Percentiles rank a stretch among this genome's conserved stretches.
These are phyloP conservation scores for Ganoderma meredithae DNA, from an alignment of 1,284 basidiomycete genomes.

Conservation along the genomic window DNA sequence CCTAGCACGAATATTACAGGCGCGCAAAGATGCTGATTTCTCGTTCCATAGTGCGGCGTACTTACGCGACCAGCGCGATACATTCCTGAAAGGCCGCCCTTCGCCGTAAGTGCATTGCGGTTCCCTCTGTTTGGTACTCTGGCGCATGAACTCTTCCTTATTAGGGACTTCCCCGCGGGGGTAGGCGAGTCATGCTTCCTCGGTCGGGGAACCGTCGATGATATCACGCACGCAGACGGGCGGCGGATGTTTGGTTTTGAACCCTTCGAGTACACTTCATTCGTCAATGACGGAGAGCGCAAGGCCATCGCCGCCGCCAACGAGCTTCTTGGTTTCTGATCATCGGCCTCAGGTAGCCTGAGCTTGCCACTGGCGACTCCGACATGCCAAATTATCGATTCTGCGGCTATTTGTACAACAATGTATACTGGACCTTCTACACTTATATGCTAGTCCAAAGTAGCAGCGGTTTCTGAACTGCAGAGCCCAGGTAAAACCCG, in stretches of 20 bases:
- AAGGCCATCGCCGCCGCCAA: conserved; percentile 37
- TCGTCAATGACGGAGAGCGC: conserved; percentile 33
- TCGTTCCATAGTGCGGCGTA: conserved; percentile 58
- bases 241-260: conserved; percentile 46
- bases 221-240: conserved; percentile 50
- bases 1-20: neutral
- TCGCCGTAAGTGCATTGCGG: conserved; percentile 54
- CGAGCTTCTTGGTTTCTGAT: conserved; percentile 31
- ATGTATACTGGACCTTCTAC: conserved; percentile 12
- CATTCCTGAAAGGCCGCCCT: conserved; percentile 64
- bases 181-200: conserved; percentile 69
- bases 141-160: neutral
- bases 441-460: neutral
- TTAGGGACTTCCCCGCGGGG: conserved; percentile 79
- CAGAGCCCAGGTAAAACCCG: neutral
- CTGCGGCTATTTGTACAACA: conserved; percentile 22
- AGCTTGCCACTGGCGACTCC: neutral
- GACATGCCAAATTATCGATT: neutral
- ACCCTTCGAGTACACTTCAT: conserved; percentile 37
- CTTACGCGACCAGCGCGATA: conserved; percentile 62
- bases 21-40: neutral
- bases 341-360: neutral
- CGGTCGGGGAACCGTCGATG: conserved; percentile 53
- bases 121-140: conserved; percentile 2
- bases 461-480: neutral